Evolutionary conservation across 2,329 filamentous ascomycete genomes (phyloP).

Genomic region (Fusarium sp.): DNA sequence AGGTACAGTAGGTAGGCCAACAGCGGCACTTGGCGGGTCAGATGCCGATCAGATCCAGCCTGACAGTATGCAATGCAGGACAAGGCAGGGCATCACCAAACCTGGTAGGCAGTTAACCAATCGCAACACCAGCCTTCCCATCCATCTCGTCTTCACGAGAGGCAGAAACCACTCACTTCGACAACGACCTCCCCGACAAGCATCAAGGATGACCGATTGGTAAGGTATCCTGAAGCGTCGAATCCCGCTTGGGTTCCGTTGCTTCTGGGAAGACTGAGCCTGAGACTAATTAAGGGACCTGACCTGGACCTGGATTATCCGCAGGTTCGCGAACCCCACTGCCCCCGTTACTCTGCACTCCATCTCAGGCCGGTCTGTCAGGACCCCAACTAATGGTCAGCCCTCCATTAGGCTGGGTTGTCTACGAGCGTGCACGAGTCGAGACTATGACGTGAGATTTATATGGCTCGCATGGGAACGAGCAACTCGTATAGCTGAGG

Average conservation of each 20-base stretch:
- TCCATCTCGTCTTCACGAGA: conserved; percentile 11
- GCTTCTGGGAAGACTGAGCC: conserved; percentile 14
- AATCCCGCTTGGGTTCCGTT: background rate
- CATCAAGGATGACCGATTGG: conserved; percentile 7
- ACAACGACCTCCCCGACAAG: conserved; percentile 8
- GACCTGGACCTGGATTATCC: background rate
- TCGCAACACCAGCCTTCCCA: conserved; percentile 22
- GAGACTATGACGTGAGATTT: conserved; percentile 6
- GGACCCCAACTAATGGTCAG: background rate
- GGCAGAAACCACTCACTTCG: conserved; percentile 3
- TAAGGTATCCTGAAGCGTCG: background rate
- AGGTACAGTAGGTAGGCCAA: background rate
- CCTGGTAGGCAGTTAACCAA: conserved; percentile 16
- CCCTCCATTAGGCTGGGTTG: background rate
- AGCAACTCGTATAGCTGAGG: background rate
- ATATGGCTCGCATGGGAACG: background rate
- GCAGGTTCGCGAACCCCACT: conserved; percentile 10
- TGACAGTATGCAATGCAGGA: conserved; percentile 11
- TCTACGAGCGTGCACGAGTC: background rate
- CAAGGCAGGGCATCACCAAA: background rate
- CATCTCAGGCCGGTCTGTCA: conserved; percentile 15
- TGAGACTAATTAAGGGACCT: conserved; percentile 1
- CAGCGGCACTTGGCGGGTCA: conserved; percentile 35
- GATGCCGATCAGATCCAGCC: conserved; percentile 25
- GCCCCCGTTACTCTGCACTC: conserved; percentile 16